Evolutionary conservation across 129 eudicot genomes (phyloP).

Genomic region (Mikania micrantha): DNA sequence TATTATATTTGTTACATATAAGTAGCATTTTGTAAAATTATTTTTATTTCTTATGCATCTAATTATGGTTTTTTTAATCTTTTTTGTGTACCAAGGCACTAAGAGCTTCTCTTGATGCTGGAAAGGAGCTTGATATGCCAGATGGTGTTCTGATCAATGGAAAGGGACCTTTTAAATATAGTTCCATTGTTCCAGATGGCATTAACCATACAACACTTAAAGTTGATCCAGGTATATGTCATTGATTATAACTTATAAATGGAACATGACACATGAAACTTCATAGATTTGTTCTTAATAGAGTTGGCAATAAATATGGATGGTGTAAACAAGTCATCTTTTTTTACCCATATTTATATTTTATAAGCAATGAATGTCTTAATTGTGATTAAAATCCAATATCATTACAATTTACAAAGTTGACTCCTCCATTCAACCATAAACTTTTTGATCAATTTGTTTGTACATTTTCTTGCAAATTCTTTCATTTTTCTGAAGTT

Average conservation of each 20-base stretch:
- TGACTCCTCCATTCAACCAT: no score
- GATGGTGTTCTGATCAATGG: constrained; percentile 96
- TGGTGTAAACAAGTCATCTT: background rate
- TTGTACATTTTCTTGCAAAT: background rate
- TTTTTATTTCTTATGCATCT: background rate
- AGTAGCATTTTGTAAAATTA: background rate
- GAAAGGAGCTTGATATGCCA: constrained; percentile 72
- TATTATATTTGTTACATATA: background rate
- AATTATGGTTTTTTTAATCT: background rate
- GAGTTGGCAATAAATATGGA: background rate
- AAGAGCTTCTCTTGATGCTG: constrained; percentile 53
- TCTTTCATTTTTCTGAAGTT: no score
- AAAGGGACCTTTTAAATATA: constrained; percentile 82
- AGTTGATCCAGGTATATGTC: constrained; percentile 63
- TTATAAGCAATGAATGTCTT: background rate
- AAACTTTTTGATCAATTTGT: no score
- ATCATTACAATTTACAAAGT: no score
- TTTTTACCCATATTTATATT: background rate
- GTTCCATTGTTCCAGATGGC: constrained; percentile 56
- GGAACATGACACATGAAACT: background rate
- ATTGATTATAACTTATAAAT: background rate
- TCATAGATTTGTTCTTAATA: background rate
- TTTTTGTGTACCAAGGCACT: constrained; percentile 31
- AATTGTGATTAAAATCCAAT: background rate
- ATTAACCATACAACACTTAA: constrained; percentile 60